Evolutionary conservation across 192 early-diverging fungal genomes (phyloP), one percentile per base, ranked within the genome.

Genomic region (Diversispora epigaea): DNA sequence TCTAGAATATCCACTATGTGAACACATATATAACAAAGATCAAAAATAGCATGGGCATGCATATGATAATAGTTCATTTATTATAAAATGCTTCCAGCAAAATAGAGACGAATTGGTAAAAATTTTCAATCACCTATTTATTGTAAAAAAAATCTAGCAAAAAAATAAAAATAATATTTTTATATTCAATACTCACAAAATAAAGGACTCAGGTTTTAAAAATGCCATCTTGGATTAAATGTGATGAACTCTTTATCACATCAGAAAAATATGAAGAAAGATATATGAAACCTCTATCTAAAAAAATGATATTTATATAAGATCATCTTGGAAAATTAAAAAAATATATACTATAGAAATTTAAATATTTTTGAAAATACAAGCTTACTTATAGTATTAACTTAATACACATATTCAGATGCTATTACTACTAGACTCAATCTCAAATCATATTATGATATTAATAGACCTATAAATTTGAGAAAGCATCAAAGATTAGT

Each of bases 51-150:
- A 47, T 21, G 46, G 66, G 15, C 66, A 19, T 21, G 46, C 45
- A 21, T 22, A 21, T 68, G 7, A 50, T 68, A 21, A 68, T 68
- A 45, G 66, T 68, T 68, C 66, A 22, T 68, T 68, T 32, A 68
- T 68, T 68, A 45, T 68, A 45, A 68, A 68, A 68, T 68, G 66
- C 47, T 68, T 68, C 66, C 45, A 68, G 66, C 66, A 68, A 68
- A 68, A 68, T 68, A 5, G 45, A n/a, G 66, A 68, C 46, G 45
- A 68, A 68, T 49, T 15, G 47, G 66, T 41, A 19, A 39, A 49
- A 68, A 68, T 68, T 68, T 68, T 68, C 46, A 68, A 68, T 68
- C 44, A 47, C 66, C 45, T 45, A 68, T 68, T 45, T 68, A 68
- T 68, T 47, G 45, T 32, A 49, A 45, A 49, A 68, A 68, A 68